These are phyloP conservation scores for Clathrospora elynae DNA, from an alignment of 2,329 filamentous ascomycete genomes.

Conservation along the genomic window DNA sequence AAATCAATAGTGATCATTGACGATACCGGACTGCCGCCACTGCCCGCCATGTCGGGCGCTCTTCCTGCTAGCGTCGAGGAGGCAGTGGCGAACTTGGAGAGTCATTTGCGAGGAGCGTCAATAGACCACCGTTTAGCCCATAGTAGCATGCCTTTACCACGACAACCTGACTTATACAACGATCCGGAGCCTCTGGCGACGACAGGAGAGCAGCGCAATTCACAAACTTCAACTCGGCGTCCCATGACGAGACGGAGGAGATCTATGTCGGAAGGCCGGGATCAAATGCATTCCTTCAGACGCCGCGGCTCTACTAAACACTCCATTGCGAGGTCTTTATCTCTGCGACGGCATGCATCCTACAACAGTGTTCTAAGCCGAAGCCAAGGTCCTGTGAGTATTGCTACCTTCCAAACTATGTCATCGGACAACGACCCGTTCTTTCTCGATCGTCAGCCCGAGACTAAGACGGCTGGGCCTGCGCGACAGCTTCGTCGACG, in stretches of 20 bases:
- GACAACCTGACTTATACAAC: constrained; percentile 30
- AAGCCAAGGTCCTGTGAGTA: constrained; percentile 61
- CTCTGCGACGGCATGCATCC: constrained; percentile 63
- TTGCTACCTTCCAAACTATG: constrained; percentile 59
- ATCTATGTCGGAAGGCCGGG: constrained; percentile 40
- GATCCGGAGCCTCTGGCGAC: constrained; percentile 15
- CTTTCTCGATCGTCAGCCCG: constrained; percentile 42
- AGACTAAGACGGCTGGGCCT: constrained; percentile 27
- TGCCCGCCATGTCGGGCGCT: constrained; percentile 60
- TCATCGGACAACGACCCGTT: constrained; percentile 51
- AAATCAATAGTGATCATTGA: constrained; percentile 90
- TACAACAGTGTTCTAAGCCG: constrained; percentile 62
- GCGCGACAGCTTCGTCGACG: constrained; percentile 52
- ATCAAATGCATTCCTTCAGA: constrained; percentile 44
- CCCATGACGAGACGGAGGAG: constrained; percentile 29
- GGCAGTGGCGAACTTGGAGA: background rate
- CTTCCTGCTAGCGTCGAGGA: constrained; percentile 36
- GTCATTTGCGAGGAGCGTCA: constrained; percentile 20
- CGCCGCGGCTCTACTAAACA: constrained; percentile 40
- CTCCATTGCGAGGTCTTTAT: constrained; percentile 37
- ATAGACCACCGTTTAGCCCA: constrained; percentile 26
- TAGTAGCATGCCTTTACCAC: constrained; percentile 14
- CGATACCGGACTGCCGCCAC: constrained; percentile 62
- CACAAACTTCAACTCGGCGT: constrained; percentile 25
- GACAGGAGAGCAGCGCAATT: constrained; percentile 23